Evolutionary conservation across 1,139 yeast species (phyloP).

Genomic region (Yamadazyma dushanensis): DNA sequence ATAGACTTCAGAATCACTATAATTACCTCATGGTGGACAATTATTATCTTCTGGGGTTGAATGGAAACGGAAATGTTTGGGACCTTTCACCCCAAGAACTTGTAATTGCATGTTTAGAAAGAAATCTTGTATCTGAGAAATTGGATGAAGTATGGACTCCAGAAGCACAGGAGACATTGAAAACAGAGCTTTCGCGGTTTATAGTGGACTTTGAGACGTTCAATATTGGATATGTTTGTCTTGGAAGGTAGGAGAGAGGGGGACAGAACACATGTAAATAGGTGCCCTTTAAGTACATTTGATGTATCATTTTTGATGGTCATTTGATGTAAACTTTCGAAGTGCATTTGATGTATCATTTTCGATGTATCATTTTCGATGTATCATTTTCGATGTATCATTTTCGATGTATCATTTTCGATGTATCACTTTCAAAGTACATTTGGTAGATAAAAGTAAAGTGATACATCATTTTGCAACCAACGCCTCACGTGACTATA

Average conservation of each 20-base stretch:
- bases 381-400: too few species aligned
- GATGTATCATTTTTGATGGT: too few species aligned
- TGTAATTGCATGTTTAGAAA: slow-evolving; percentile 46
- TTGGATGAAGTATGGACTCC: slow-evolving; percentile 15
- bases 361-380: too few species aligned
- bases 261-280: not conserved
- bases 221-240: slow-evolving; percentile 37
- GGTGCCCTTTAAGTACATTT: too few species aligned
- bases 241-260: not conserved
- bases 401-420: too few species aligned
- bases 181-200: slow-evolving; percentile 27
- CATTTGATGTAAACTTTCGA: too few species aligned
- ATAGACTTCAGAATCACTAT: slow-evolving; percentile 36
- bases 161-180: slow-evolving; percentile 10
- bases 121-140: slow-evolving; percentile 39
- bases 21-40: slow-evolving; percentile 53
- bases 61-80: slow-evolving; percentile 50
- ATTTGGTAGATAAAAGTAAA: too few species aligned
- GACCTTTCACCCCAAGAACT: slow-evolving; percentile 44
- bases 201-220: slow-evolving; percentile 33
- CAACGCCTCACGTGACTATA: too few species aligned
- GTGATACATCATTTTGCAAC: too few species aligned
- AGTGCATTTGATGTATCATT: too few species aligned
- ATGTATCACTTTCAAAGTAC: too few species aligned
- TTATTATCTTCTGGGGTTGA: slow-evolving; percentile 42